A percentile compares a stretch with the other conserved stretches of the same genome.
Evolutionary conservation across 805 yeast genomes (phyloP).

Genomic region (Myxozyma monticola): DNA sequence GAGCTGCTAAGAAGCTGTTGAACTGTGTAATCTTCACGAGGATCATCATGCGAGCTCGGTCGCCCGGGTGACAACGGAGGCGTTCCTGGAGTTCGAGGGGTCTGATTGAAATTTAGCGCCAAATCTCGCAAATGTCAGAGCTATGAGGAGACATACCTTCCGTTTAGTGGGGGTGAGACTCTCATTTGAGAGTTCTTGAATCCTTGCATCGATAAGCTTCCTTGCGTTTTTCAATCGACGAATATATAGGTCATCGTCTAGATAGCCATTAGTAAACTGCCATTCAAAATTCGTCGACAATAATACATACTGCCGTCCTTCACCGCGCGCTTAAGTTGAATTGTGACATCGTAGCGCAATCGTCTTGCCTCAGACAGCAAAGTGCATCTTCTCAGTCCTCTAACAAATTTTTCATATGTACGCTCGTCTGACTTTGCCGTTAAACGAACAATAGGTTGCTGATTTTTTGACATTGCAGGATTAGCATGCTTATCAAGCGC

Average conservation of each 20-base stretch:
- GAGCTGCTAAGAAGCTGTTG: constrained; percentile 51
- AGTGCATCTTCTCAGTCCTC: constrained; percentile 39
- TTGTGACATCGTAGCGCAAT: constrained; percentile 47
- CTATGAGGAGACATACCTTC: neutral
- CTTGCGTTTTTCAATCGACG: constrained; percentile 40
- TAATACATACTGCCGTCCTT: constrained; percentile 35
- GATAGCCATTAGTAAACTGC: constrained; percentile 28
- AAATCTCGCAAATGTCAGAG: no score
- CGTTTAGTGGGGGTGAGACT: constrained; percentile 12
- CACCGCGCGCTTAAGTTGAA: constrained; percentile 49
- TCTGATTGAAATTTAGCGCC: neutral
- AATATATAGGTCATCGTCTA: constrained; percentile 34
- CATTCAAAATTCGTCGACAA: no score
- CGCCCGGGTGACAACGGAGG: constrained; percentile 1
- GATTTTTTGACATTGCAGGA: constrained; percentile 15
- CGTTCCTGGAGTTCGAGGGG: constrained; percentile 7
- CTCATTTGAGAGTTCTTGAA: constrained; percentile 34
- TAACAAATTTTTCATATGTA: constrained; percentile 46
- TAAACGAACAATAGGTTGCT: constrained; percentile 36
- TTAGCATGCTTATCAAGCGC: constrained; percentile 62
- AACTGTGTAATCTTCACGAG: constrained; percentile 40
- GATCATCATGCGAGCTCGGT: constrained; percentile 21
- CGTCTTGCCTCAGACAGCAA: constrained; percentile 51
- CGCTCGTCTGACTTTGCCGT: constrained; percentile 45
- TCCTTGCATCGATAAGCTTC: constrained; percentile 36